Evolutionary conservation across 139 green algal species (phyloP).

Genomic region (Microglena sp.): DNA sequence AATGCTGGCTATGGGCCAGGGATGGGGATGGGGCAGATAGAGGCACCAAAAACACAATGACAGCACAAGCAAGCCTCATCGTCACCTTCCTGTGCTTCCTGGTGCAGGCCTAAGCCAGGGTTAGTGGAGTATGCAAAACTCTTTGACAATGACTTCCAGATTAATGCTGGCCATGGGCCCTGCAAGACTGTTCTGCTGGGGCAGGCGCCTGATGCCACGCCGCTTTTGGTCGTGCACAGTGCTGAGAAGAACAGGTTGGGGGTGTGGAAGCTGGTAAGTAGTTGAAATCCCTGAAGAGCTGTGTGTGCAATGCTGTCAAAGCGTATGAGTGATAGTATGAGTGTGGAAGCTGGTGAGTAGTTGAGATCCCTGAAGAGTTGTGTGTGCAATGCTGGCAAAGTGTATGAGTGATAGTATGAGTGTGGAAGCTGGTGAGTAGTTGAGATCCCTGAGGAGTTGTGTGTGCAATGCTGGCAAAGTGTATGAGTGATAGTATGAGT

Average conservation of each 20-base stretch:
- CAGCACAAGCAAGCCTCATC: neutral
- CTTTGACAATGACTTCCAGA: neutral
- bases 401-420: too few relatives aligned
- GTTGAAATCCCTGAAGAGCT: too few relatives aligned
- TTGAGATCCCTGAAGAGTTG: too few relatives aligned
- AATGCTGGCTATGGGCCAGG: neutral
- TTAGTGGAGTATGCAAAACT: neutral
- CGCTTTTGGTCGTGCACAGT: constrained; percentile 11
- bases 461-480: too few relatives aligned
- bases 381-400: too few relatives aligned
- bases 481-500: too few relatives aligned
- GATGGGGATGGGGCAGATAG: neutral
- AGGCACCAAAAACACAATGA: too few relatives aligned
- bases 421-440: constrained; percentile 12
- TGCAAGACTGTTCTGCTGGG: neutral
- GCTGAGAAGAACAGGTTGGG: constrained; percentile 3
- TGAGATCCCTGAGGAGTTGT: too few relatives aligned
- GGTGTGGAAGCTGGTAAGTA: constrained; percentile 10
- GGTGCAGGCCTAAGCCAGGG: neutral
- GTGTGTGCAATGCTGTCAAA: too few relatives aligned
- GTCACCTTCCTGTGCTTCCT: neutral
- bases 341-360: constrained; percentile 11
- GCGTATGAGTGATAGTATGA: too few relatives aligned
- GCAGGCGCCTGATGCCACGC: neutral
- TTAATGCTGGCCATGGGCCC: neutral